Base-by-base conservation (phyloP, 768 basidiomycete genomes). In the Lentinula edodes region DNA sequence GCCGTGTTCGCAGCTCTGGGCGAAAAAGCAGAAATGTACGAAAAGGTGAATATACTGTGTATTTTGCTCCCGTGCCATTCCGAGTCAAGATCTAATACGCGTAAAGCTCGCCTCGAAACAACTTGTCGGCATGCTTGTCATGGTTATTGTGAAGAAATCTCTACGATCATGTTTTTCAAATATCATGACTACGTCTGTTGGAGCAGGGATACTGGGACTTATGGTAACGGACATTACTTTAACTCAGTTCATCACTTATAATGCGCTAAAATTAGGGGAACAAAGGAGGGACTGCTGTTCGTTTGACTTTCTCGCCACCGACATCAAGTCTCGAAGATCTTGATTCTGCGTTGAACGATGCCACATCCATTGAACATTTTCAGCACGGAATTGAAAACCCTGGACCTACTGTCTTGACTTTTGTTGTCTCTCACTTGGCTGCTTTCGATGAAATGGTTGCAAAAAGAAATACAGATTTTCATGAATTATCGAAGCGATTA, bases 381-480 rank as follows among this genome's bases (percentile, higher is more conserved):
- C 34, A 48, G 16, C 5, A 66, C 57, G 9, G 23, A 51, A 9
- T 61, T 50, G 48, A 52, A 45, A 48, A 36, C n/a, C 64, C 78
- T 60, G 69, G 75, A 3, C 67, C 85, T 3, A 80, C 78, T 1
- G 72, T 77, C 0, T 67, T 94, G 39, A 89, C 90, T 1, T 91
- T 93, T 66, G 86, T 93, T 48, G 90, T 90, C 69, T 78, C 91
- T 6, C 92, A 95, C 72, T 78, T 95, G 10, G 91, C 91, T 0
- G 92, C 92, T 12, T 90, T 87, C 62, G 90, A 93, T 65, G 89
- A 90, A 62, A 88, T 90, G 83, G 75, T 76, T 20, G 89, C 91
- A 15, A 85, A 82, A 62, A 78, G 92, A 15, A 89, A 93, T 65
- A 75, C 77, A 10, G 91, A 94, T 66, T 92, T 88, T 64, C 82